Percentiles rank a stretch among this genome's conserved stretches.
Evolutionary conservation across 2,329 filamentous ascomycete species (phyloP).

Genomic region (Clarireedia monteithiana): DNA sequence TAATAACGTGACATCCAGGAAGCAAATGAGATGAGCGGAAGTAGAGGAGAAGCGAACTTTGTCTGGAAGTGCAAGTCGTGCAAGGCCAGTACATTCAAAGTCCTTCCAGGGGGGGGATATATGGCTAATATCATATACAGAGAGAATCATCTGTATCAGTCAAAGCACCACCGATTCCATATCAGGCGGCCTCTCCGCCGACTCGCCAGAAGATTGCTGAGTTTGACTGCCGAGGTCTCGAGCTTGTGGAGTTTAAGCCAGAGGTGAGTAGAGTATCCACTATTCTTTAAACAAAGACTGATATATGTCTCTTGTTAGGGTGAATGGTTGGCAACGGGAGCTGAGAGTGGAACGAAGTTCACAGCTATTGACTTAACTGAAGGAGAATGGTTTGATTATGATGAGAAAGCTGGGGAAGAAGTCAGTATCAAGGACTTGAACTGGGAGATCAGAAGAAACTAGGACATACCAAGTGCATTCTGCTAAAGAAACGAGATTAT

Average conservation of each 20-base stretch:
- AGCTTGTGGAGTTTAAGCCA: constrained; percentile 84
- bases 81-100: constrained; percentile 55
- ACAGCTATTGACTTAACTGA: constrained; percentile 73
- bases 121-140: constrained; percentile 34
- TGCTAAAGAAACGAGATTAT: too few relatives aligned
- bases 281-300: neutral
- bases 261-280: constrained; percentile 50
- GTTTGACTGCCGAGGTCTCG: constrained; percentile 88
- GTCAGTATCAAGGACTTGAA: constrained; percentile 85
- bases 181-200: constrained; percentile 62
- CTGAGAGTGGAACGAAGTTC: constrained; percentile 77
- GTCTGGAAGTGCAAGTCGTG: constrained; percentile 99
- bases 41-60: constrained; percentile 93
- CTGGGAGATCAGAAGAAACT: constrained; percentile 60
- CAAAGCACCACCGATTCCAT: constrained; percentile 63
- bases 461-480: neutral
- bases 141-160: constrained; percentile 82
- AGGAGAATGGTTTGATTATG: constrained; percentile 97
- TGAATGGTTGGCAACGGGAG: constrained; percentile 78
- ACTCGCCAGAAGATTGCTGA: constrained; percentile 75
- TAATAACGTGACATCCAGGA: constrained; percentile 47
- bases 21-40: constrained; percentile 82
- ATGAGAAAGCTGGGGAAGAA: constrained; percentile 86
- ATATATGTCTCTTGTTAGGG: constrained; percentile 46
- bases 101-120: neutral